These are phyloP conservation scores for Inga leiocalycina DNA, from an alignment of 306 rosid genomes.

Conservation along the genomic window DNA sequence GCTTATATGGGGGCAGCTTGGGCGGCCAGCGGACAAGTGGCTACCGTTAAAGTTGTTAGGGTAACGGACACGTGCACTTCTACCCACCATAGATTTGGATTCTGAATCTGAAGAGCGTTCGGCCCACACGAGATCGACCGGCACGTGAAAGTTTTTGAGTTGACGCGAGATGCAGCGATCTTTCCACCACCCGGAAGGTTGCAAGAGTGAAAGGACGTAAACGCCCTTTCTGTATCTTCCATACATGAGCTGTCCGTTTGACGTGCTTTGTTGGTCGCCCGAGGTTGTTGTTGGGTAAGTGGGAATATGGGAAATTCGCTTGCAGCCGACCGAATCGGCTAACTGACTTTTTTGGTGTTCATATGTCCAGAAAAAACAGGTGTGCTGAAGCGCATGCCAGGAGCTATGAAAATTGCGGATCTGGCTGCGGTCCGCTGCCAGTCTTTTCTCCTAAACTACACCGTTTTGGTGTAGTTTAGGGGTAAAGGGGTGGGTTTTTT, in stretches of 20 bases:
- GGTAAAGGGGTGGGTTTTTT: no score
- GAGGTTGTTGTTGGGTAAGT: background rate
- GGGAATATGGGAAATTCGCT: conserved; percentile 25
- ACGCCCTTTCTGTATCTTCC: conserved; percentile 20
- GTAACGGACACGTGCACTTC: conserved; percentile 48
- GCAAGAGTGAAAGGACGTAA: background rate
- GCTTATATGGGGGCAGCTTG: conserved; percentile 35
- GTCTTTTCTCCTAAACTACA: no score
- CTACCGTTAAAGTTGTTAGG: conserved; percentile 40
- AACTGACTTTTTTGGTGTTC: conserved; percentile 20
- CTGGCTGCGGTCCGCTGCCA: no score
- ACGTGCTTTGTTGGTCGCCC: background rate
- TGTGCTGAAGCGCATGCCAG: background rate
- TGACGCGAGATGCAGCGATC: conserved; percentile 61
- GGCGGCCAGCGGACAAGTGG: conserved; percentile 62
- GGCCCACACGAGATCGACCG: conserved; percentile 39
- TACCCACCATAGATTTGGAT: background rate
- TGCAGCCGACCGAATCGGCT: conserved; percentile 36
- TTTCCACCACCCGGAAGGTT: conserved; percentile 18
- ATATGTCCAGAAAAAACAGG: background rate
- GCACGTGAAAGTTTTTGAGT: conserved; percentile 50
- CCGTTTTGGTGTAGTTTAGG: no score
- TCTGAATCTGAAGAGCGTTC: background rate
- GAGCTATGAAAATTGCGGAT: no score
- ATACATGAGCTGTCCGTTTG: conserved; percentile 40